A percentile compares a stretch with the other conserved stretches of the same genome.
Evolutionary conservation across 2,329 filamentous ascomycete species (phyloP).

Genomic region (Neofusicoccum cordaticola): DNA sequence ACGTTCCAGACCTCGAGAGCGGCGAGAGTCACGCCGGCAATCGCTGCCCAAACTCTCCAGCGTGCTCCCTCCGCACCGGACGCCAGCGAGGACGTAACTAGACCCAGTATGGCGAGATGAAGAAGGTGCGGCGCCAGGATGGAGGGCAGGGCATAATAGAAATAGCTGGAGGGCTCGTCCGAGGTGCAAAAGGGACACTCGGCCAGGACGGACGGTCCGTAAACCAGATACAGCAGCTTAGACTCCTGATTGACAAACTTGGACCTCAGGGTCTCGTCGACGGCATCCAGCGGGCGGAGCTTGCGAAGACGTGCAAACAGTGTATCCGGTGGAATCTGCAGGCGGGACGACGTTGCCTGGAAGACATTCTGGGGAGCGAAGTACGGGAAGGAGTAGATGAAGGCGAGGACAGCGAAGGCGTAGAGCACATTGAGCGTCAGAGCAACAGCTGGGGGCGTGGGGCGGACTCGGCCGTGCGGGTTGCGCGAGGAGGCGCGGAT

Average conservation of each 20-base stretch:
- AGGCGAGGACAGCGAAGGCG: conserved; percentile 50
- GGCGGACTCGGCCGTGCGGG: conserved; percentile 51
- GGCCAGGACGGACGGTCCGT: conserved; percentile 70
- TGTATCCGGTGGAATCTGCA: conserved; percentile 81
- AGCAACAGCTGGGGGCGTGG: conserved; percentile 54
- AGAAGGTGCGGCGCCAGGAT: conserved; percentile 74
- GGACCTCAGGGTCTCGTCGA: conserved; percentile 64
- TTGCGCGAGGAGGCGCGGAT: conserved; percentile 40
- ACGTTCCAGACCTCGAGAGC: conserved; percentile 65
- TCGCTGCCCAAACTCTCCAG: conserved; percentile 70
- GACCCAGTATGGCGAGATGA: conserved; percentile 69
- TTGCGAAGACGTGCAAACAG: conserved; percentile 72
- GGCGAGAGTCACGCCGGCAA: conserved; percentile 59
- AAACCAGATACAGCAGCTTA: conserved; percentile 77
- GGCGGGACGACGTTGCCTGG: conserved; percentile 69
- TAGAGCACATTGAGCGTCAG: conserved; percentile 62
- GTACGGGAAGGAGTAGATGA: conserved; percentile 63
- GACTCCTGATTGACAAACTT: conserved; percentile 65
- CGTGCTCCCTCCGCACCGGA: conserved; percentile 61
- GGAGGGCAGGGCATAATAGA: conserved; percentile 75
- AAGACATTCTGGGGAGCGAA: conserved; percentile 83
- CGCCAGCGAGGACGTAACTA: conserved; percentile 68
- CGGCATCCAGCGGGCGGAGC: conserved; percentile 51
- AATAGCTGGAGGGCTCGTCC: conserved; percentile 78
- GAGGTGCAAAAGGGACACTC: conserved; percentile 77